These are phyloP conservation scores for Allium cepa DNA, from an alignment of 106 monocot genomes.

Conservation along the genomic window DNA sequence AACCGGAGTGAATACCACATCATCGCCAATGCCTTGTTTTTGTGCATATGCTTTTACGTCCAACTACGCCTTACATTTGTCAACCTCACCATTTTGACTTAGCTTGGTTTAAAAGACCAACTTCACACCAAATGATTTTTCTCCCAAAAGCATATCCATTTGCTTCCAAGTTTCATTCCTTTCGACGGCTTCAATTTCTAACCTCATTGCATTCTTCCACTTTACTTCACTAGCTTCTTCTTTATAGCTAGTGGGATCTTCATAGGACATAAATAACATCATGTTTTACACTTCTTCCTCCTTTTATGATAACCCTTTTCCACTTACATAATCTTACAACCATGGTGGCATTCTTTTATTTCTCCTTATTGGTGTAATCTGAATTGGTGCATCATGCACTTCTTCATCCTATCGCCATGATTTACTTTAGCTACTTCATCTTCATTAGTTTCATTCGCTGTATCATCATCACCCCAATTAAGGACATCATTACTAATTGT, in stretches of 20 bases:
- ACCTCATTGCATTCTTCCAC: conserved; percentile 1
- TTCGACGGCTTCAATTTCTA: neutral
- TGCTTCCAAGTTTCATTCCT: neutral
- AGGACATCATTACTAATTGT: neutral
- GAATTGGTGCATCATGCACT: too few species aligned
- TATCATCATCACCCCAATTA: neutral
- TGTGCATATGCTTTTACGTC: too few species aligned
- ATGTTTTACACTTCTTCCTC: neutral
- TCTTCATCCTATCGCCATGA: too few species aligned
- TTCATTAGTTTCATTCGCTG: neutral
- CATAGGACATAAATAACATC: neutral
- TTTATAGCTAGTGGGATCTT: neutral
- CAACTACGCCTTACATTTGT: neutral
- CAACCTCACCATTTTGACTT: neutral
- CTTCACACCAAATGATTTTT: neutral
- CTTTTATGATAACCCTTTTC: neutral
- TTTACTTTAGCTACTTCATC: neutral
- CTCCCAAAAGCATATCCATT: neutral
- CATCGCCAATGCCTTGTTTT: too few species aligned
- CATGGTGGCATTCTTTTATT: neutral
- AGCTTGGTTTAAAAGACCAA: neutral
- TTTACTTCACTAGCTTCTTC: neutral
- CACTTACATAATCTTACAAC: neutral
- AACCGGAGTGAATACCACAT: too few species aligned
- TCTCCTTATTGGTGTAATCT: neutral